phyloP scores from a whole-genome alignment of 306 rosid genomes.

The Calophaca sinica region DNA sequence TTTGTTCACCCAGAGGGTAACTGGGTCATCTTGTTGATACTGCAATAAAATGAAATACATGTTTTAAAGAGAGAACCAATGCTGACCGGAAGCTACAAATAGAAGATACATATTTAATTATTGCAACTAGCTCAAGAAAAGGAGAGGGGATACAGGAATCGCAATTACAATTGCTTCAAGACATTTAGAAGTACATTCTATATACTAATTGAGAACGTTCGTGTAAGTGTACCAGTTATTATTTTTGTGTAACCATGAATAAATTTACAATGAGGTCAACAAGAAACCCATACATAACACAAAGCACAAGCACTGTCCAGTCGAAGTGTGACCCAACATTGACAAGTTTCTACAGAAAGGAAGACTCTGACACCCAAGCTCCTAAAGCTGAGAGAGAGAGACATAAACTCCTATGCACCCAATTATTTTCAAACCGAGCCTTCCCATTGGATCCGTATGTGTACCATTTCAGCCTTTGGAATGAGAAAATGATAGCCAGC shows the following conservation, averaged over 20 bases:
- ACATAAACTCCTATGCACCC: conserved; percentile 10
- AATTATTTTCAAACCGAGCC: conserved; percentile 4
- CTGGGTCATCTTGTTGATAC: conserved; percentile 73
- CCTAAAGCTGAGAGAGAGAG: not conserved
- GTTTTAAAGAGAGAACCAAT: conserved; percentile 31
- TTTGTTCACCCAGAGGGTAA: conserved; percentile 97
- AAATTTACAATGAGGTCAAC: not conserved
- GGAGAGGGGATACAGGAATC: not conserved
- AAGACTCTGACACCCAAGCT: not conserved
- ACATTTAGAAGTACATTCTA: conserved; percentile 20
- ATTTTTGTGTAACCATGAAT: conserved; percentile 15
- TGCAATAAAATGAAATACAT: conserved; percentile 52
- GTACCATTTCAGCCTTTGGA: conserved; percentile 23
- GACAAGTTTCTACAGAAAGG: not conserved
- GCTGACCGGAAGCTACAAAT: conserved; percentile 11
- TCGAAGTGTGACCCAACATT: not conserved
- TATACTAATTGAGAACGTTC: conserved; percentile 18
- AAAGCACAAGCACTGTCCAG: conserved; percentile 10
- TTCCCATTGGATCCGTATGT: not conserved
- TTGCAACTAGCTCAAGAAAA: conserved; percentile 2
- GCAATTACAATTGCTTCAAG: not conserved
- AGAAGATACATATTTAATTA: not conserved
- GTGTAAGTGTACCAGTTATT: not conserved
- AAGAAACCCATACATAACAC: conserved; percentile 20
- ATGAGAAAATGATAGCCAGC: conserved; percentile 13